Base-by-base conservation (phyloP, 2,329 filamentous ascomycete species). In the Fusarium sp. region DNA sequence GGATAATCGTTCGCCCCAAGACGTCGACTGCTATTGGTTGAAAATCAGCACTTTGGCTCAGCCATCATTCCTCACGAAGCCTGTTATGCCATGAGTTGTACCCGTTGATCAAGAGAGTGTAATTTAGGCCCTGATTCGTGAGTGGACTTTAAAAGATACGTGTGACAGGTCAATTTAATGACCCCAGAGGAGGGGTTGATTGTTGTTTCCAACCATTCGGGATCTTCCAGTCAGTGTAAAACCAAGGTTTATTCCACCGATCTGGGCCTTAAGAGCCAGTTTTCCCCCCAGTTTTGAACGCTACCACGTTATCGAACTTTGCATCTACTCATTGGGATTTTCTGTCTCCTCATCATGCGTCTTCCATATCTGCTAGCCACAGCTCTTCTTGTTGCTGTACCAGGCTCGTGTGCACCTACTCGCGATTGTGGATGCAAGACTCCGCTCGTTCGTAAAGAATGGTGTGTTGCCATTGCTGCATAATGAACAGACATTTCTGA, bases 401-500 rank as follows among this genome's bases (percentile, higher is more conserved):
- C 13, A 17, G 1, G 34, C 3, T 22, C 6, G 0, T 52, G 50
- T 6, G 50, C 32, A 9, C n/a, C 14, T 5, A 1, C 14, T 28
- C 32, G 28, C 3, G 14, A 38, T 0, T 28, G 24, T 13, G 50
- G 24, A 2, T 54, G 50, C 14, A 54, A 26, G 7, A 12, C 9
- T 22, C 50, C 10, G 5, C 32, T 54, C 5, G 10, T 54, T 9
- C 50, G 50, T 22, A 54, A 28, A 28, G 50, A 54, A 38, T 54
- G 50, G 50, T 54, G 13, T 15, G 6, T 5, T 0, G 1, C 8
- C 15, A 1, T 12, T 10, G 0, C 38, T 6, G 38, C 38, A 8
- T 1, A 1, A 8, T 1, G 0, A 3, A 9, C 1, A n/a, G 5
- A 9, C 7, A 9, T 6, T n/a, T 6, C 6, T 14, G 20, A 1